These are phyloP conservation scores for Phytomonas serpens DNA, from an alignment of 208 protist genomes.

Conservation along the genomic window DNA sequence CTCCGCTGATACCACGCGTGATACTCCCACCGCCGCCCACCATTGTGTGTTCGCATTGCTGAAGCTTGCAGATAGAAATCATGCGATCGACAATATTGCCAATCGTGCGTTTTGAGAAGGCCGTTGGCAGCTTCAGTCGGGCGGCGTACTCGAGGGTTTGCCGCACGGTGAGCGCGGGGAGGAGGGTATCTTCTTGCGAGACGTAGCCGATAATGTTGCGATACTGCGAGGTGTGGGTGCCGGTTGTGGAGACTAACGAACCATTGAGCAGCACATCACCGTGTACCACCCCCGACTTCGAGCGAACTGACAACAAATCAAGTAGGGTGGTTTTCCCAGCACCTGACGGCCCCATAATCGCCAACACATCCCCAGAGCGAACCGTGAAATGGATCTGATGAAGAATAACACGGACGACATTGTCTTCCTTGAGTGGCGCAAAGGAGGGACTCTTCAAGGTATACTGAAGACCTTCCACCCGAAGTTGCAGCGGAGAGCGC, in stretches of 20 bases:
- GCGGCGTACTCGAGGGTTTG: constrained; percentile 87
- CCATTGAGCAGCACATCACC: constrained; percentile 71
- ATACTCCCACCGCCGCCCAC: constrained; percentile 59
- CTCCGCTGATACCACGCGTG: constrained; percentile 82
- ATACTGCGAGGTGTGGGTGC: constrained; percentile 33
- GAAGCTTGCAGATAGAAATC: constrained; percentile 55
- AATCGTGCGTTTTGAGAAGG: constrained; percentile 64
- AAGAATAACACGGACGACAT: constrained; percentile 32
- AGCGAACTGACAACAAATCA: constrained; percentile 64
- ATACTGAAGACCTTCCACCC: constrained; percentile 50
- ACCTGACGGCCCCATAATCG: constrained; percentile 86
- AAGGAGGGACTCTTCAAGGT: constrained; percentile 33
- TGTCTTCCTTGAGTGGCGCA: constrained; percentile 20
- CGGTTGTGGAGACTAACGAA: constrained; percentile 26
- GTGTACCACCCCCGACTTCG: constrained; percentile 35
- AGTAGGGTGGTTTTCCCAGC: constrained; percentile 90
- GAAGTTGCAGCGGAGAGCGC: constrained; percentile 42
- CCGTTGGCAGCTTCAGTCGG: constrained; percentile 78
- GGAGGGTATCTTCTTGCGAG: constrained; percentile 88
- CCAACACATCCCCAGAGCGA: constrained; percentile 72
- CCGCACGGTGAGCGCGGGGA: constrained; percentile 77
- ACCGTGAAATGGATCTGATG: constrained; percentile 72
- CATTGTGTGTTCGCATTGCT: constrained; percentile 70
- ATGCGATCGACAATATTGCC: constrained; percentile 52
- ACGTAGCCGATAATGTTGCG: constrained; percentile 87